Base-by-base conservation (phyloP, 257 asterid species). In the Lavandula angustifolia region DNA sequence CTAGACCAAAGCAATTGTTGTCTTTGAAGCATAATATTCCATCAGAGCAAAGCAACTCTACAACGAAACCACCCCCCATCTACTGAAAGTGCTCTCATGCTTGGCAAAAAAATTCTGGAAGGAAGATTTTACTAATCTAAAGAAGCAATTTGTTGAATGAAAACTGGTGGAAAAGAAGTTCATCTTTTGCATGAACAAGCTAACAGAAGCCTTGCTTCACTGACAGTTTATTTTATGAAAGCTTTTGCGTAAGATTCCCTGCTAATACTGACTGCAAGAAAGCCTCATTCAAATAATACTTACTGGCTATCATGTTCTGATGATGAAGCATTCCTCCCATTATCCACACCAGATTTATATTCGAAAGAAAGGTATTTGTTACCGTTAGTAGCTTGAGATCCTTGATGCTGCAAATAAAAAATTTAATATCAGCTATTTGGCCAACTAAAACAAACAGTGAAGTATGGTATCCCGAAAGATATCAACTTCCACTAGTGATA, bases 281-380 rank as follows among this genome's bases (percentile, higher is more conserved):
- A 40, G 64, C 65, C 18, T 16, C 32, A 49, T 42, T 47, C 52
- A 68, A 58, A 52, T 12, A 66, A 61, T 72, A 90, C 96, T 94
- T 83, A 94, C 99, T 88, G 96, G 72, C 97, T 94, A 75, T 94
- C 99, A 49, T 64, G 91, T 72, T 90, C 97, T 47, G 99, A 87
- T 58, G 95, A 90, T 65, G 96, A 87, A 76, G 82, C 75, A 52
- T 70, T 86, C 79, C 94, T 84, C 73, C 94, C 94, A 74, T 62
- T 83, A 67, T 80, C 96, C 84, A 69, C 77, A 47, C 96, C 96
- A 64, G 97, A 87, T 85, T 87, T 92, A 70, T 85, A 89, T 71
- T 92, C 99, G 61, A 89, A 89, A 54, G 95, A 87, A 9, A 72
- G 72, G 77, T 77, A 89, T 70, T 92, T 89, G 81, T 83, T 87